Evolutionary conservation across 1,284 basidiomycete species (phyloP).

Genomic region (Filobasidium uniguttulatum): DNA sequence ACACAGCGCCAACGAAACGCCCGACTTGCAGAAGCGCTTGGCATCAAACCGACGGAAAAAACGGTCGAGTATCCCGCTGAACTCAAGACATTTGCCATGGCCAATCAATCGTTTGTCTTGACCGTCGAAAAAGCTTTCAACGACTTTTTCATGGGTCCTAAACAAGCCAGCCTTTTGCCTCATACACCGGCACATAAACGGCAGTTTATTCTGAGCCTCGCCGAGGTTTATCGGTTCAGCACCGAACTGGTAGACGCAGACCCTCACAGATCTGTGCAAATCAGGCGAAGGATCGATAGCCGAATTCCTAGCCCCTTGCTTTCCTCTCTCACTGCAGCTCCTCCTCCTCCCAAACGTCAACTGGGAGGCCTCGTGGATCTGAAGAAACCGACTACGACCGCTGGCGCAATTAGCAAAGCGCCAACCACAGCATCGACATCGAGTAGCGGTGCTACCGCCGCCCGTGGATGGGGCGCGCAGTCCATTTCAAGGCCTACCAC

Average conservation of each 20-base stretch:
- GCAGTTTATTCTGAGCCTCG: conserved; percentile 62
- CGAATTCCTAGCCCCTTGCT: conserved; percentile 58
- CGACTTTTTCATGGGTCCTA: conserved; percentile 57
- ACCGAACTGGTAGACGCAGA: conserved; percentile 72
- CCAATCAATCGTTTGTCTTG: conserved; percentile 51
- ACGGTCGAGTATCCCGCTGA: conserved; percentile 41
- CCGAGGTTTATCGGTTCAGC: conserved; percentile 62
- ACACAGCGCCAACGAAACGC: conserved; percentile 68
- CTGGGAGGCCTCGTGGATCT: conserved; percentile 21
- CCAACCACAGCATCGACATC: neutral
- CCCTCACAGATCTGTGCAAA: conserved; percentile 61
- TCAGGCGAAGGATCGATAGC: conserved; percentile 64
- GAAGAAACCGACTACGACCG: conserved; percentile 6
- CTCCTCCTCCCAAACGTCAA: conserved; percentile 15
- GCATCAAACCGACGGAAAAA: conserved; percentile 46
- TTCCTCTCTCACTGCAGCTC: conserved; percentile 35
- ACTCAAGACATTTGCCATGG: conserved; percentile 46
- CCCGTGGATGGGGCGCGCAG: neutral
- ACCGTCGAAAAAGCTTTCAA: conserved; percentile 64
- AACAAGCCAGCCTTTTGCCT: conserved; percentile 58
- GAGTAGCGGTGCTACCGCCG: neutral
- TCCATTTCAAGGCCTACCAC: neutral
- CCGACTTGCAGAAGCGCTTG: conserved; percentile 70
- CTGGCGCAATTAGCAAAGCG: neutral
- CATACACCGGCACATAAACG: conserved; percentile 64